Percentiles rank a stretch among this genome's conserved stretches.
Conservation (phyloP, 495 filamentous ascomycete genomes). For the Filosporella fistucella region DNA sequence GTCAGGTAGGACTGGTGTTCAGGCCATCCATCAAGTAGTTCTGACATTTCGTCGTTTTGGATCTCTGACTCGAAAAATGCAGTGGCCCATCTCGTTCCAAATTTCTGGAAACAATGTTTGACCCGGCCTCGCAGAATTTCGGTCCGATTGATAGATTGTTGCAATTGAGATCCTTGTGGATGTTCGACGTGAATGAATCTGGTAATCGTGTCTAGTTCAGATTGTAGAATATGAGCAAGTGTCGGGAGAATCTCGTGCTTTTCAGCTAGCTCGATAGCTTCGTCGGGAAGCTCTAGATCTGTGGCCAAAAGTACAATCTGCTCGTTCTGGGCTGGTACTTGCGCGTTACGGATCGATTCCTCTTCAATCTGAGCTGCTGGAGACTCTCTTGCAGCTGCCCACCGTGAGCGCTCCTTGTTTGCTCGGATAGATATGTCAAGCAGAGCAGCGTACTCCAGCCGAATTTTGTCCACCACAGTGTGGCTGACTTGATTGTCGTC, state of each 20-base stretch:
- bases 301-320: slow-evolving; percentile 47
- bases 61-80: slow-evolving; percentile 76
- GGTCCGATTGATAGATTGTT: slow-evolving; percentile 1
- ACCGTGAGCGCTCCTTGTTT: slow-evolving; percentile 57
- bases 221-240: slow-evolving; percentile 51
- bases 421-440: slow-evolving; percentile 55
- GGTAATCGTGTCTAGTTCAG: slow-evolving; percentile 27
- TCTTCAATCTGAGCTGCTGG: slow-evolving; percentile 35
- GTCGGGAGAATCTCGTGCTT: slow-evolving; percentile 59
- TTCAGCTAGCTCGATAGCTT: slow-evolving; percentile 62
- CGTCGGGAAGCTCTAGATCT: slow-evolving; percentile 51
- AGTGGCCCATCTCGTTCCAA: slow-evolving; percentile 72
- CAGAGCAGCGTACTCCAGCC: slow-evolving; percentile 43
- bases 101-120: slow-evolving; percentile 63
- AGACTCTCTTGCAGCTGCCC: slow-evolving; percentile 45
- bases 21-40: slow-evolving; percentile 61
- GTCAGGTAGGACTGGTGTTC: slow-evolving; percentile 65
- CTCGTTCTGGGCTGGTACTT: slow-evolving; percentile 7
- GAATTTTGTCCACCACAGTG: slow-evolving; percentile 40
- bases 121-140: slow-evolving; percentile 15
- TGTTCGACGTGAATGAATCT: background rate
- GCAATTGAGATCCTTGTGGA: background rate
- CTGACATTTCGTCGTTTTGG: slow-evolving; percentile 53
- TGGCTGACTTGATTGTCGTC: slow-evolving; percentile 19
- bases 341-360: slow-evolving; percentile 29